Percentiles rank a stretch among this genome's conserved stretches.
Conservation (phyloP, 2,329 filamentous ascomycete genomes). For the Aurifilum marmelostoma region DNA sequence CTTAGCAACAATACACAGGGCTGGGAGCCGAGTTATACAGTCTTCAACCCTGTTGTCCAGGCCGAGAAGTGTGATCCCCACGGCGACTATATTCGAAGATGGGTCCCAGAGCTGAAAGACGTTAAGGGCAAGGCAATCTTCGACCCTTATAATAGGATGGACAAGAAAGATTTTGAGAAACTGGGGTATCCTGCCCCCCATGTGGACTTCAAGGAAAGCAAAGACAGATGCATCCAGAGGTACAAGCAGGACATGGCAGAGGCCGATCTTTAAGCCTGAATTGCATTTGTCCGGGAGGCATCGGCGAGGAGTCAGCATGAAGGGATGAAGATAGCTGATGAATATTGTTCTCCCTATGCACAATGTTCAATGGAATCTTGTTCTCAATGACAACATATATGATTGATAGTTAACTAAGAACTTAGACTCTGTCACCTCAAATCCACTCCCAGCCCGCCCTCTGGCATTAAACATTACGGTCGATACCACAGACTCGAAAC, state of each 20-base stretch:
- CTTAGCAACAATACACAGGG: conserved; percentile 67
- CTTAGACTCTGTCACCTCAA: too few species aligned
- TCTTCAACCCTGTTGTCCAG: conserved; percentile 71
- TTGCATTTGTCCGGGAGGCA: too few species aligned
- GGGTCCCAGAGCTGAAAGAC: conserved; percentile 65
- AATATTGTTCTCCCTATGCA: too few species aligned
- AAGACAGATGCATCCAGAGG: conserved; percentile 61
- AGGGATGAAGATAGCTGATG: too few species aligned
- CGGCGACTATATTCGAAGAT: conserved; percentile 67
- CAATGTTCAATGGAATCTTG: too few species aligned
- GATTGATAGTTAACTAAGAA: too few species aligned
- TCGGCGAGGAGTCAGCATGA: too few species aligned
- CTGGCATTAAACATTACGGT: too few species aligned
- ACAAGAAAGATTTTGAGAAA: conserved; percentile 51
- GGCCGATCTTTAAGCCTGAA: conserved; percentile 32
- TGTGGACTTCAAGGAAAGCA: conserved; percentile 62
- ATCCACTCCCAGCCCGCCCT: too few species aligned
- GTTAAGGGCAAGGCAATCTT: conserved; percentile 65
- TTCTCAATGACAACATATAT: too few species aligned
- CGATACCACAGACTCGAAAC: too few species aligned
- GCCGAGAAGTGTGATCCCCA: conserved; percentile 69
- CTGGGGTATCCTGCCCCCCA: conserved; percentile 64
- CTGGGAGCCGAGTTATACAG: conserved; percentile 73
- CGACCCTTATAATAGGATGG: conserved; percentile 64
- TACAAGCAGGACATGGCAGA: conserved; percentile 55